phyloP scores from a whole-genome alignment of 371 early-diverging fungal species.

The Mortierella sp. region DNA sequence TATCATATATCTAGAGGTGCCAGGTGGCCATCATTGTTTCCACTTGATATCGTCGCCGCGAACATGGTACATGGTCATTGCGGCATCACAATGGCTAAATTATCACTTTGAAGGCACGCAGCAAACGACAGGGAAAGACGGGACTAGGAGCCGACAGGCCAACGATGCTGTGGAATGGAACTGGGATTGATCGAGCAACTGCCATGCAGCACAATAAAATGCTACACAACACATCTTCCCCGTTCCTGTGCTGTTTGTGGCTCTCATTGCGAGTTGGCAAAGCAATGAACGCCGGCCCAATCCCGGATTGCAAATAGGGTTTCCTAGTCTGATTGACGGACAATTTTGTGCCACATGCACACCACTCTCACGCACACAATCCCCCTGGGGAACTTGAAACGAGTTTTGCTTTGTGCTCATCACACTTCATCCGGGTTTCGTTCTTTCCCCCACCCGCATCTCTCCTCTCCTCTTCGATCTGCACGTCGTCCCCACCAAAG shows the following conservation, averaged over 20 bases:
- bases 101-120: slow-evolving; percentile 31
- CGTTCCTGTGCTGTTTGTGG: too few species aligned
- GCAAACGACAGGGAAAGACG: not conserved
- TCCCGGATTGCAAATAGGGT: too few species aligned
- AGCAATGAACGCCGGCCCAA: too few species aligned
- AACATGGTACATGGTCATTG: slow-evolving; percentile 47
- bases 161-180: slow-evolving; percentile 44
- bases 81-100: slow-evolving; percentile 46
- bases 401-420: too few species aligned
- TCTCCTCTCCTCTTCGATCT: not conserved
- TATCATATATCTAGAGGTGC: slow-evolving; percentile 34
- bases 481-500: not conserved
- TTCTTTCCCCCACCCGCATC: not conserved
- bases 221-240: not conserved
- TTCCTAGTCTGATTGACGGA: too few species aligned
- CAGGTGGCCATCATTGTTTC: slow-evolving; percentile 54
- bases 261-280: too few species aligned
- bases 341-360: too few species aligned
- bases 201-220: too few species aligned
- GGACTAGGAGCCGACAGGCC: slow-evolving; percentile 5
- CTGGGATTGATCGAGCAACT: slow-evolving; percentile 9
- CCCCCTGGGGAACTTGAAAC: too few species aligned
- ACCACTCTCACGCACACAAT: too few species aligned
- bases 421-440: too few species aligned
- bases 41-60: slow-evolving; percentile 49